phyloP scores from a whole-genome alignment of 2,329 filamentous ascomycete genomes.

The Calonectria montana region DNA sequence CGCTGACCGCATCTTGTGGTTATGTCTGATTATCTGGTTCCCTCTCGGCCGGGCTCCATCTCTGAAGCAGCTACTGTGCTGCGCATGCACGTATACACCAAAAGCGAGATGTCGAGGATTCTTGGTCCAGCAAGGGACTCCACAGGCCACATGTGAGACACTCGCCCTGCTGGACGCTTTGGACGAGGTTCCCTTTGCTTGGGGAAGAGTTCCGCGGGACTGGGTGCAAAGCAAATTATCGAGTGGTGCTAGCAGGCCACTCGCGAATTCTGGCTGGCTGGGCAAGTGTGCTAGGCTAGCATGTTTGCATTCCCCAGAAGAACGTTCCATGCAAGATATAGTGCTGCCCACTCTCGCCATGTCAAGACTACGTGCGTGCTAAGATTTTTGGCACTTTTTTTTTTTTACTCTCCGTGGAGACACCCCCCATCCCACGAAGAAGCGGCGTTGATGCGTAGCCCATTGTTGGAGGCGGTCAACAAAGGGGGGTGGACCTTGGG shows the following conservation, averaged over 20 bases:
- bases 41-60: slow-evolving; percentile 12
- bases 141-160: slow-evolving; percentile 4
- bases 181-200: neutral
- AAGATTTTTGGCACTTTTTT: neutral
- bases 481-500: slow-evolving; percentile 2
- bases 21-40: slow-evolving; percentile 16
- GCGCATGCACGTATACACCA: slow-evolving; percentile 26
- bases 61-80: slow-evolving; percentile 20
- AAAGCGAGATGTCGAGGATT: slow-evolving; percentile 11
- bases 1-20: slow-evolving; percentile 39
- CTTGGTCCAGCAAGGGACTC: neutral
- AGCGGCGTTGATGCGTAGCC: slow-evolving; percentile 7
- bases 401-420: slow-evolving; percentile 1
- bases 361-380: slow-evolving; percentile 3
- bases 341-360: slow-evolving; percentile 16
- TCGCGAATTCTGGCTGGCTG: neutral
- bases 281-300: neutral
- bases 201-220: slow-evolving; percentile 1
- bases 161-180: neutral
- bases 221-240: neutral
- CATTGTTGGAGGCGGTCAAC: slow-evolving; percentile 18
- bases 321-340: slow-evolving; percentile 40
- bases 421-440: neutral
- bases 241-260: neutral
- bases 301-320: slow-evolving; percentile 8